phyloP scores from a whole-genome alignment of 2,329 filamentous ascomycete species.

The Dryadomyces quercus-mongolicae region DNA sequence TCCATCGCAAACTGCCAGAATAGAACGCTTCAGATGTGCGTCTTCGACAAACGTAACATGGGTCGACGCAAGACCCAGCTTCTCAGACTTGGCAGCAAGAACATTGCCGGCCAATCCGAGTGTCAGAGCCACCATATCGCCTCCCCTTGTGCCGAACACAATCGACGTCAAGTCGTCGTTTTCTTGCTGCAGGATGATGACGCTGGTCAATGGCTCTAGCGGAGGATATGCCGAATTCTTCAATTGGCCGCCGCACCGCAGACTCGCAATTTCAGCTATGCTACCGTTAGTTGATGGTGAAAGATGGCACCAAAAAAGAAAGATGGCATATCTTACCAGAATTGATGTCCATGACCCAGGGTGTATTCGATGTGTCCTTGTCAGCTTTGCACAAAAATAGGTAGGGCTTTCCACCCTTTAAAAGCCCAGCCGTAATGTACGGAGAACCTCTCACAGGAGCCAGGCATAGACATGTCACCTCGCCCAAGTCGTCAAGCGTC shows the following conservation, averaged over 20 bases:
- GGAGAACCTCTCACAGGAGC: constrained; percentile 16
- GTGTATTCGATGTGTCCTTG: neutral
- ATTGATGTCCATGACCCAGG: constrained; percentile 12
- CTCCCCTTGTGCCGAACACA: constrained; percentile 38
- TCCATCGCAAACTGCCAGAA: constrained; percentile 37
- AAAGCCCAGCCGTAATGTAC: constrained; percentile 23
- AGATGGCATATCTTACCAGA: constrained; percentile 12
- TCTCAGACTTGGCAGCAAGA: constrained; percentile 14
- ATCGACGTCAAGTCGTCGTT: constrained; percentile 16
- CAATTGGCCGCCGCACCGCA: neutral
- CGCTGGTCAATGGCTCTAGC: constrained; percentile 33
- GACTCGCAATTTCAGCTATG: neutral
- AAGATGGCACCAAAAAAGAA: neutral
- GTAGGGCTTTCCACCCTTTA: constrained; percentile 19
- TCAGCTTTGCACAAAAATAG: constrained; percentile 19
- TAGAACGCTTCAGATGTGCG: constrained; percentile 13
- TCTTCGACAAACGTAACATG: constrained; percentile 13
- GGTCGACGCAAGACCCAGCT: constrained; percentile 15
- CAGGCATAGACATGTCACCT: constrained; percentile 36
- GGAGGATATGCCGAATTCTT: neutral
- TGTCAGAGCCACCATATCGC: constrained; percentile 32
- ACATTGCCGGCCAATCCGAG: constrained; percentile 12
- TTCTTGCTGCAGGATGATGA: constrained; percentile 17
- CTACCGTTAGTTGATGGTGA: neutral
- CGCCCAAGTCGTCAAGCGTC: constrained; percentile 27